Conservation (phyloP, 176 grass and related monocot species). For the Oryza longistaminata region DNA sequence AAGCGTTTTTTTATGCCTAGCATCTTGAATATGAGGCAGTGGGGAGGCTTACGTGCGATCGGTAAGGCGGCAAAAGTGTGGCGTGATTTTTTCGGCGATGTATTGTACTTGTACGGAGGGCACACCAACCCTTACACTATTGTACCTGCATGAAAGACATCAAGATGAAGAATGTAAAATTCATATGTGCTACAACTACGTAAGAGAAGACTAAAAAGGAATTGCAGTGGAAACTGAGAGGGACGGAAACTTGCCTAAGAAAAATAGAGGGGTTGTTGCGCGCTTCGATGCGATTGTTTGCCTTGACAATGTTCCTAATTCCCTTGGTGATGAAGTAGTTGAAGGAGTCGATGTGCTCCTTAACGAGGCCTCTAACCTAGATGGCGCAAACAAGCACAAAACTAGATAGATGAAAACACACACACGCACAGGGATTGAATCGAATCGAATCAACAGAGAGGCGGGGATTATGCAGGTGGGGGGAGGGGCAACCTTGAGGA, state of each 20-base stretch:
- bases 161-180: constrained; percentile 7
- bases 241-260: constrained; percentile 44
- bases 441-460: background rate
- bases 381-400: background rate
- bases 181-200: background rate
- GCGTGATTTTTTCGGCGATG: constrained; percentile 40
- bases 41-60: constrained; percentile 66
- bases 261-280: constrained; percentile 58
- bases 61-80: constrained; percentile 85
- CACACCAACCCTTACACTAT: constrained; percentile 43
- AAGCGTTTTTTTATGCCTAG: background rate
- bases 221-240: background rate
- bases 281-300: constrained; percentile 60
- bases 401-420: too few relatives aligned
- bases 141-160: constrained; percentile 52
- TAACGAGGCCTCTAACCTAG: constrained; percentile 83
- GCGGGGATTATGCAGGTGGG: background rate
- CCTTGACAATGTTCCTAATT: constrained; percentile 74
- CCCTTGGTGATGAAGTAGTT: constrained; percentile 79
- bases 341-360: constrained; percentile 87
- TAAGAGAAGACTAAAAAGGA: background rate
- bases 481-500: constrained; percentile 54
- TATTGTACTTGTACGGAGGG: constrained; percentile 46
- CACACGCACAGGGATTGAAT: background rate
- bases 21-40: background rate